phyloP scores from a whole-genome alignment of 345 rosid species.

The Hevea brasiliensis region DNA sequence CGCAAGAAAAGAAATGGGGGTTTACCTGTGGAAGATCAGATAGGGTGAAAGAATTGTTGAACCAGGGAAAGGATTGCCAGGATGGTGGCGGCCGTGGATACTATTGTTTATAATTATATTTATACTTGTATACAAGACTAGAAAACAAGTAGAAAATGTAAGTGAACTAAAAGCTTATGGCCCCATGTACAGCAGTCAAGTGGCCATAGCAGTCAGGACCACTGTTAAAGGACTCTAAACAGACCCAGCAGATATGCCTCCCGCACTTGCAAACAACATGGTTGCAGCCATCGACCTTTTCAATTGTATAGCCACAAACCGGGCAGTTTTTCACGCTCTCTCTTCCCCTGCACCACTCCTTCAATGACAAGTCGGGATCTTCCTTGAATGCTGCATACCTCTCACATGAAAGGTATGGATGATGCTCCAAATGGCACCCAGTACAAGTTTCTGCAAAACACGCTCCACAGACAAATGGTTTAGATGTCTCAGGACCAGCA shows the following conservation, averaged over 20 bases:
- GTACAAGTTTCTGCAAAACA: constrained; percentile 69
- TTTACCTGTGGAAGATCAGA: not conserved
- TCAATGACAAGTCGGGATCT: constrained; percentile 69
- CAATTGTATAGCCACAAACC: constrained; percentile 56
- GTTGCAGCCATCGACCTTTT: constrained; percentile 81
- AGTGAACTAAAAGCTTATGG: no score
- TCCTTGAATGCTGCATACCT: constrained; percentile 62
- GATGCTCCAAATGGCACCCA: constrained; percentile 68
- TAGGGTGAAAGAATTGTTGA: not conserved
- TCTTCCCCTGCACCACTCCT: constrained; percentile 72
- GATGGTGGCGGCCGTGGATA: not conserved
- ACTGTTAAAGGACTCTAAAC: constrained; percentile 43
- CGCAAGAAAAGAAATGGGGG: constrained; percentile 2
- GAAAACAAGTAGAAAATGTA: no score
- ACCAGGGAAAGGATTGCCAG: not conserved
- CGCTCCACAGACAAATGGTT: constrained; percentile 64
- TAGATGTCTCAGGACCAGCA: constrained; percentile 32
- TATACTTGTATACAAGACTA: no score
- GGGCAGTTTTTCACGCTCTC: constrained; percentile 69
- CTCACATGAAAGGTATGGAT: constrained; percentile 65
- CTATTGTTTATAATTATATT: no score
- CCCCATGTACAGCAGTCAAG: constrained; percentile 47
- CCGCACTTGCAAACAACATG: constrained; percentile 77
- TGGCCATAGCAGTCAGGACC: constrained; percentile 63
- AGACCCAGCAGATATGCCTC: constrained; percentile 79